Percentiles rank a stretch among this genome's conserved stretches.
Evolutionary conservation across 768 basidiomycete species (phyloP).

Genomic region (Panus rudis): DNA sequence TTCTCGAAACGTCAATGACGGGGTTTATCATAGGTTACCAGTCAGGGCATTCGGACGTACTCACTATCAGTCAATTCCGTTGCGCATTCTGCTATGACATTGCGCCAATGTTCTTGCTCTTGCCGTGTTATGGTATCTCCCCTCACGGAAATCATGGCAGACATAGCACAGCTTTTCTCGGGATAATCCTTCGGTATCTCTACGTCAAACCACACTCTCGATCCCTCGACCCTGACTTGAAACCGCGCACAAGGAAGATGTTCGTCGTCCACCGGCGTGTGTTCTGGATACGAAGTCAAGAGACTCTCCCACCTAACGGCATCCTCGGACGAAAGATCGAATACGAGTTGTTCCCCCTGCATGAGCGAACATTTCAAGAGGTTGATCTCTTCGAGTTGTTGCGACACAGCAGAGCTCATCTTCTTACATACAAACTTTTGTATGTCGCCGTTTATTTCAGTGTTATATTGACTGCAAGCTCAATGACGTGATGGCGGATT

Average conservation of each 20-base stretch:
- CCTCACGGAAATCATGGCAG: slow-evolving; percentile 32
- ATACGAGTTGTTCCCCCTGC: slow-evolving; percentile 46
- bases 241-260: slow-evolving; percentile 27
- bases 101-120: slow-evolving; percentile 46
- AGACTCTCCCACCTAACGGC: slow-evolving; percentile 24
- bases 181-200: slow-evolving; percentile 18
- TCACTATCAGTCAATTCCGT: slow-evolving; percentile 27
- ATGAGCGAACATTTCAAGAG: slow-evolving; percentile 58
- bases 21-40: not conserved
- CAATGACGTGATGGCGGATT: no score
- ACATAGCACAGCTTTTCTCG: slow-evolving; percentile 6
- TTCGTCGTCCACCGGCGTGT: slow-evolving; percentile 6
- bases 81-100: slow-evolving; percentile 30
- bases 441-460: no score
- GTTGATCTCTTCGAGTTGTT: slow-evolving; percentile 45
- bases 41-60: no score
- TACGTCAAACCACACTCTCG: slow-evolving; percentile 31
- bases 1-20: slow-evolving; percentile 19
- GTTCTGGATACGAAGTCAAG: slow-evolving; percentile 17
- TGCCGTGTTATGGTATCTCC: slow-evolving; percentile 39
- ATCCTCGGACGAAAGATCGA: slow-evolving; percentile 31
- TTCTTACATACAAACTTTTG: no score
- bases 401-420: not conserved
- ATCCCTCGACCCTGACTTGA: slow-evolving; percentile 24
- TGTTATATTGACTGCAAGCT: no score